These are phyloP conservation scores for Primulina huaijiensis DNA, from an alignment of 257 asterid genomes.

Conservation along the genomic window DNA sequence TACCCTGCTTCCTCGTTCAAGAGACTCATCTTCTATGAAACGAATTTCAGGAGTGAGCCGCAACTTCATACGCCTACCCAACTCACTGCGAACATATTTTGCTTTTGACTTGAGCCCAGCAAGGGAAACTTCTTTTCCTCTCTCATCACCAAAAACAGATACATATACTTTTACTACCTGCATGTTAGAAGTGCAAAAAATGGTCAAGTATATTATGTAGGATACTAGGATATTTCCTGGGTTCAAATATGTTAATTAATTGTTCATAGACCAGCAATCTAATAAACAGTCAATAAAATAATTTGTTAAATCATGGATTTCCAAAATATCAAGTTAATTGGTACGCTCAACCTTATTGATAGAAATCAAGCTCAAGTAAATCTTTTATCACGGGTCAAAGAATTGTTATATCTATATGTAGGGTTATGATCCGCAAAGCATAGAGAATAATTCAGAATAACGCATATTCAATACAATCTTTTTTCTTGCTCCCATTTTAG, in stretches of 20 bases:
- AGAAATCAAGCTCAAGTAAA: too few relatives aligned
- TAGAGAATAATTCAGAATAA: too few relatives aligned
- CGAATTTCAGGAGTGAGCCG: slow-evolving; percentile 96
- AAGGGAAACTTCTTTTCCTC: slow-evolving; percentile 95
- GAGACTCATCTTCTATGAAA: slow-evolving; percentile 87
- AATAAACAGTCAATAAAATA: not conserved
- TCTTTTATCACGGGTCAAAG: too few relatives aligned
- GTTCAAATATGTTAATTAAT: not conserved
- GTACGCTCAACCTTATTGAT: too few relatives aligned
- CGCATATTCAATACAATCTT: too few relatives aligned
- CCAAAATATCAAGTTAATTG: too few relatives aligned
- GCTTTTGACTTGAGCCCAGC: slow-evolving; percentile 89
- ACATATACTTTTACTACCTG: slow-evolving; percentile 97
- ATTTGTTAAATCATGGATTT: not conserved
- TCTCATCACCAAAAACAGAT: slow-evolving; percentile 95
- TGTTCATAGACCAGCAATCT: not conserved
- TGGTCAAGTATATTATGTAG: slow-evolving; percentile 7
- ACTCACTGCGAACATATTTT: slow-evolving; percentile 82
- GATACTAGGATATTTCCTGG: too few relatives aligned
- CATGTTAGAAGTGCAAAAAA: slow-evolving; percentile 16
- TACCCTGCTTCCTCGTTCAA: slow-evolving; percentile 99
- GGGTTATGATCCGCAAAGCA: too few relatives aligned
- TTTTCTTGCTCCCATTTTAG: too few relatives aligned
- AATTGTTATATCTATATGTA: too few relatives aligned
- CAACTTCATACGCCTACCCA: slow-evolving; percentile 93